Percentiles rank a stretch among this genome's conserved stretches.
Conservation (phyloP, 2,329 filamentous ascomycete species). For the Beauveria bassiana region DNA sequence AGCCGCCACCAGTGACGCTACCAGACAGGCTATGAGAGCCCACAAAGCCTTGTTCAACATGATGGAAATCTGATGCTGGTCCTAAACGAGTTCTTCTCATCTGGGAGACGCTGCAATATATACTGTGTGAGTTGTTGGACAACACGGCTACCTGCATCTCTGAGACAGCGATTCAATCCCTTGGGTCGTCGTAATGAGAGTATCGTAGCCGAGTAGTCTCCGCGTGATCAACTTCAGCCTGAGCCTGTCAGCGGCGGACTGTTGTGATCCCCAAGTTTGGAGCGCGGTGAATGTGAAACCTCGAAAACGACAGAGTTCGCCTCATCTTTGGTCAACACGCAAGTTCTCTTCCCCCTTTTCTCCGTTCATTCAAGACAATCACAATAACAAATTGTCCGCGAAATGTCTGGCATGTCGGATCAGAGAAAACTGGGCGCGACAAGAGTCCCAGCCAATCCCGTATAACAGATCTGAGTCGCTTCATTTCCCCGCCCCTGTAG, state of each 20-base stretch:
- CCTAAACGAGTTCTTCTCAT: background rate
- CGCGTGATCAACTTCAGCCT: background rate
- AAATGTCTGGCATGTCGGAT: background rate
- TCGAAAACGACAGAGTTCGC: background rate
- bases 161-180: background rate
- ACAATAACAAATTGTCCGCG: background rate
- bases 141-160: background rate
- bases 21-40: background rate
- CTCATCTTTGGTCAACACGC: background rate
- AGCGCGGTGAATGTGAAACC: background rate
- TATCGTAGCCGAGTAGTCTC: background rate
- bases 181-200: background rate
- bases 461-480: constrained; percentile 3
- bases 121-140: background rate
- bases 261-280: background rate
- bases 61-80: background rate
- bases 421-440: background rate
- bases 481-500: constrained; percentile 7
- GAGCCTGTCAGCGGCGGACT: background rate
- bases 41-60: background rate
- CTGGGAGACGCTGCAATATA: too few relatives aligned
- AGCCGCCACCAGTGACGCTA: background rate
- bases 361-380: background rate
- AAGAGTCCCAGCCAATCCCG: background rate
- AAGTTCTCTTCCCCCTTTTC: background rate